phyloP scores from a whole-genome alignment of 192 early-diverging fungal species.

The Linnemannia elongata region DNA sequence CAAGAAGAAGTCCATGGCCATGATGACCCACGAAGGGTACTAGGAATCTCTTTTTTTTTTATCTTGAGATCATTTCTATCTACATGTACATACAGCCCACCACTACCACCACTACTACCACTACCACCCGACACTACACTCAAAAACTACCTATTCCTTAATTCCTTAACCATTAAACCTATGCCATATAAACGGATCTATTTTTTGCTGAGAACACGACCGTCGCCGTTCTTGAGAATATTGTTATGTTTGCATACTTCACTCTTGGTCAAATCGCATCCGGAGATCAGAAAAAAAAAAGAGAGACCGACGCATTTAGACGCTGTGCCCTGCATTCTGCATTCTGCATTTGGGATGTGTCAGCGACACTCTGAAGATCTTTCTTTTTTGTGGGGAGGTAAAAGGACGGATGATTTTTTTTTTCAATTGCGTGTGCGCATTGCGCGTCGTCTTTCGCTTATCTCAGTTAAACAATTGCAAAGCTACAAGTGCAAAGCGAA shows the following conservation, averaged over 20 bases:
- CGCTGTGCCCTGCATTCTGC: neutral
- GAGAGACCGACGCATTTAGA: neutral
- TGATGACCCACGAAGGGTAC: slow-evolving; percentile 5
- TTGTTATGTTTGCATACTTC: neutral
- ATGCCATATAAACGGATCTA: too few relatives aligned
- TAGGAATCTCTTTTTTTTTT: neutral
- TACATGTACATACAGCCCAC: neutral
- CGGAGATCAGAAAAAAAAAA: neutral
- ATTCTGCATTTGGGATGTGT: neutral
- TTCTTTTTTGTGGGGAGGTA: neutral
- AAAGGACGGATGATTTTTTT: neutral
- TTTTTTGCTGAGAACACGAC: too few relatives aligned
- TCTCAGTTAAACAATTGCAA: neutral
- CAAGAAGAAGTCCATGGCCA: slow-evolving; percentile 34
- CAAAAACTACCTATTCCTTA: neutral
- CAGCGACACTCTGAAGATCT: neutral
- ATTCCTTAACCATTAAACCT: neutral
- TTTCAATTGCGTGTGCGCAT: neutral
- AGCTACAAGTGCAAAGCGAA: too few relatives aligned
- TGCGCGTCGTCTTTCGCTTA: neutral
- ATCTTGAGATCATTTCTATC: neutral
- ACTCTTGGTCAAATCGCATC: neutral
- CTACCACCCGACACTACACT: neutral
- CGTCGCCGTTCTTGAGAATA: too few relatives aligned
- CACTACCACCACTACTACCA: neutral